A percentile compares a stretch with the other conserved stretches of the same genome.
phyloP scores from a whole-genome alignment of 257 asterid species.

The Cruciata laevipes region DNA sequence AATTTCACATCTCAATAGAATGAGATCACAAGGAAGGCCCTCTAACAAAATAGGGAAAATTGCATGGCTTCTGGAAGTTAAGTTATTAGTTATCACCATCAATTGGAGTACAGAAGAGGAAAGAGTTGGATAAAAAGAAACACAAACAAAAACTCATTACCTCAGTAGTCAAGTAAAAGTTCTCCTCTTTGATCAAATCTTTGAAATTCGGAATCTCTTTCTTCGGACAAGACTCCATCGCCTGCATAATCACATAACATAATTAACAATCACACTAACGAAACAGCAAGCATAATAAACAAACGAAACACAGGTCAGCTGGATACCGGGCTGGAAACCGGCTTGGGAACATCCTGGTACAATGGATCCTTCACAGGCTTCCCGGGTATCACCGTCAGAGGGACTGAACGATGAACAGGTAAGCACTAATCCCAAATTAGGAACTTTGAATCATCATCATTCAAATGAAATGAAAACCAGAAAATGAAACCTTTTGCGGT shows the following conservation, averaged over 20 bases:
- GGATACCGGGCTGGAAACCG: conserved; percentile 60
- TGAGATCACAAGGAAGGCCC: neutral
- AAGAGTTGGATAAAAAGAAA: neutral
- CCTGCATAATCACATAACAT: conserved; percentile 26
- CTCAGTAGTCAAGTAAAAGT: conserved; percentile 80
- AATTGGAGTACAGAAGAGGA: neutral
- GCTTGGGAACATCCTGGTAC: conserved; percentile 66
- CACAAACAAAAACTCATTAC: conserved; percentile 19
- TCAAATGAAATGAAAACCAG: neutral
- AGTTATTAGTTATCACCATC: neutral
- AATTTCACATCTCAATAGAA: neutral
- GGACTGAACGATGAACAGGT: conserved; percentile 31
- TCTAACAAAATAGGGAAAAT: neutral
- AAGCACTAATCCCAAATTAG: conserved; percentile 1
- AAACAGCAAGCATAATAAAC: neutral
- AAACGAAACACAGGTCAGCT: neutral
- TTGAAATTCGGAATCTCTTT: conserved; percentile 58
- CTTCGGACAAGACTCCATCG: conserved; percentile 64
- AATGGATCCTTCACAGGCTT: conserved; percentile 63
- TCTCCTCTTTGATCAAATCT: conserved; percentile 73
- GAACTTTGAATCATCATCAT: neutral
- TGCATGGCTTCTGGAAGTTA: neutral
- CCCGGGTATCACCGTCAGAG: conserved; percentile 57
- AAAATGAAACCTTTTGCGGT: conserved; percentile 40
- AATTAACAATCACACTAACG: neutral